Evolutionary conservation across 768 basidiomycete genomes (phyloP), one percentile per base, ranked within the genome.

Genomic region (Pulveroboletus sp.): DNA sequence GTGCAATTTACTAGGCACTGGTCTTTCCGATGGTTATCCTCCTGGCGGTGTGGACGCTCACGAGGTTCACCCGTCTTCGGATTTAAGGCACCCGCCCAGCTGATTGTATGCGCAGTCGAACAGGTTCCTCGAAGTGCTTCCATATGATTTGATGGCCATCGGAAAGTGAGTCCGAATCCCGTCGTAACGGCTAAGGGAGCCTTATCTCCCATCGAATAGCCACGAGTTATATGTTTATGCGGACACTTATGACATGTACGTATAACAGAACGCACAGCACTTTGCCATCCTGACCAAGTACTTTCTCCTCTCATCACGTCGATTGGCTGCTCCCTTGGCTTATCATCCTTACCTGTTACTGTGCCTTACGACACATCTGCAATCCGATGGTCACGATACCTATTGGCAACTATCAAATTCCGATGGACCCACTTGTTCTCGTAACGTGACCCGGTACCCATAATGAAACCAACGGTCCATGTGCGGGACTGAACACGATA

Each of bases 171-270:
- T 68, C n/a, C 5, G 11, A 20, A 22, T 20, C 13, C 20, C 14
- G 6, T 6, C 10, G 8, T 34, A 17, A 22, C 14, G 19, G 30
- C 23, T 26, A 22, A 5, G 16, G 2, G 19, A 40, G 32, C 23
- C 53, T 54, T 22, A 42, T 27, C 23, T 37, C 31, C 17, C 10
- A 14, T n/a, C n/a, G n/a, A n/a, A 36, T 44, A 86, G 85, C 63
- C 93, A 94, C 56, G 92, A 94, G 69, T 65, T 92, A n/a, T 90
- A 90, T 63, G 73, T 76, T 49, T 87, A 86, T 61, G 74, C 71
- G 9, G 75, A 83, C 60, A 71, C 85, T 5, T 73, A 81, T 23
- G 86, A 88, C 63, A 84, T 87, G 85, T 80, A 41, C 43, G 60
- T 61, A 10, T 60, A 38, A 42, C 47, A 16, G 26, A 37, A 23